Conservation (phyloP, 2,329 filamentous ascomycete genomes). For the Triangularia verruculosa region DNA sequence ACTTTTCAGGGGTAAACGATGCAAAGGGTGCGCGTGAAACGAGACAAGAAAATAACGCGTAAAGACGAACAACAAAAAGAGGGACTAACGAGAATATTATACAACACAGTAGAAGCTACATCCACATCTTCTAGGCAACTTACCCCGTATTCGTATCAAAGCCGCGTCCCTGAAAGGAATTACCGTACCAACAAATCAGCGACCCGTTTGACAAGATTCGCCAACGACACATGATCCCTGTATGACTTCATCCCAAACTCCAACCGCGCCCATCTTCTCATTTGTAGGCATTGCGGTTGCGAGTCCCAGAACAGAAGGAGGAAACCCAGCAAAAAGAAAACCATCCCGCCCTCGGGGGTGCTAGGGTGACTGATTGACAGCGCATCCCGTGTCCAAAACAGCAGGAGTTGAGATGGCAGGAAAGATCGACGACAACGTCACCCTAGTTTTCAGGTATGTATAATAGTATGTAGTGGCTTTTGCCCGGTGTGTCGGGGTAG, state of each 20-base stretch:
- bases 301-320: not conserved
- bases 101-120: not conserved
- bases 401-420: not conserved
- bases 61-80: not conserved
- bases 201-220: slow-evolving; percentile 6
- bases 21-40: not conserved
- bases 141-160: not conserved
- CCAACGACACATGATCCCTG: slow-evolving; percentile 4
- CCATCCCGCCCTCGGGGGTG: not conserved
- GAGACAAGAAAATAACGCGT: not conserved
- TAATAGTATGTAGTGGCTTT: not conserved
- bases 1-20: not conserved
- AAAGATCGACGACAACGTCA: not conserved
- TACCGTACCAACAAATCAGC: not conserved
- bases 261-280: not conserved
- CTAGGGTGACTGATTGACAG: not conserved
- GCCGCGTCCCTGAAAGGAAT: not conserved
- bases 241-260: not conserved
- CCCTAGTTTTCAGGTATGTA: too few relatives aligned
- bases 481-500: not conserved
- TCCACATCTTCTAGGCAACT: not conserved
- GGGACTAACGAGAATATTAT: not conserved
- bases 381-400: not conserved
- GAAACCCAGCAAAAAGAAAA: not conserved
- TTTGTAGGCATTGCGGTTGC: not conserved